Evolutionary conservation across 306 rosid species (phyloP), one percentile per base, ranked within the genome.

Genomic region (Begonia peltatifolia): DNA sequence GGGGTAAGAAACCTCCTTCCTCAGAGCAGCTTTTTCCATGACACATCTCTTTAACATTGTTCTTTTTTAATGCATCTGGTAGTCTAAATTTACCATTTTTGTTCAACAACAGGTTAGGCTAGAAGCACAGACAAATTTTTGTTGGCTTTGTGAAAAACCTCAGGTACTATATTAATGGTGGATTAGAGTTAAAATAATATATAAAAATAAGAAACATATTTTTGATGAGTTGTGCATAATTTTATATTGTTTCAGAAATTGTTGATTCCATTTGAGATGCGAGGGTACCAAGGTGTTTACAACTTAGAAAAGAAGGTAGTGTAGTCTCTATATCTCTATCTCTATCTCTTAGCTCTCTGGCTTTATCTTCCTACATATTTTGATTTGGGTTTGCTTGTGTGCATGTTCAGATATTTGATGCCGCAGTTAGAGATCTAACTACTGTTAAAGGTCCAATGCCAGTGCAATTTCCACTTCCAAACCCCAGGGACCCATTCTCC

Each of bases 231-330:
- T 25, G 35, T 57, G 57, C 52, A 20, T 46, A 50, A 52, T 5
- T 58, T 57, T 48, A 42, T 20, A 30, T 60, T 30, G 41, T 25
- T 25, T 25, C 80, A 90, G 94, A 90, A 68, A 72, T 61, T 86
- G 82, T 60, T 83, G 75, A 70, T 90, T 68, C 99, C 99, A 0
- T 86, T 90, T 52, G 99, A 86, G 84, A 90, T 90, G 99, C 87
- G 94, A 22, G 99, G 99, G 12, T 76, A 71, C 74, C 99, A 86
- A 61, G 69, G 99, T 25, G 88, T 90, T 57, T 86, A 86, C 62
- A 90, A 90, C 77, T 67, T 90, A 80, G 99, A 90, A 71, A 83
- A 67, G 64, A 90, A 81, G 94, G 95, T 90, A 54, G 15, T 0
- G 42, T 47, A 15, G 18, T 30, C 17, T 53, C 22, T 49, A 3